A percentile compares a stretch with the other conserved stretches of the same genome.
Evolutionary conservation across 768 basidiomycete species (phyloP).

Genomic region (Cyclocybe cylindracea): DNA sequence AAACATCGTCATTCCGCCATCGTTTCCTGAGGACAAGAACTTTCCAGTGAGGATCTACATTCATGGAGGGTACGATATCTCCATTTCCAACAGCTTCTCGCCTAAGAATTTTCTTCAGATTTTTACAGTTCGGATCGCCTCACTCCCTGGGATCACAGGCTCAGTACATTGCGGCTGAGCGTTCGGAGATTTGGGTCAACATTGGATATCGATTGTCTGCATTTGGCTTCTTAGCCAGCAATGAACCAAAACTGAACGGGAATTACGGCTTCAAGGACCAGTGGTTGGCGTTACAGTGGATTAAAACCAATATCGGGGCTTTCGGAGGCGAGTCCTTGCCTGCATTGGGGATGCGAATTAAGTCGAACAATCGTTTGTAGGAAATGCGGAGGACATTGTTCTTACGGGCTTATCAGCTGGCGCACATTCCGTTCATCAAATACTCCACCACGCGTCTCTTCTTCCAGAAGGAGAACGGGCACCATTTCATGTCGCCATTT

Average conservation of each 20-base stretch:
- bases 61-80: conserved; percentile 62
- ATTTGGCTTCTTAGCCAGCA: conserved; percentile 74
- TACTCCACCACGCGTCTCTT: conserved; percentile 68
- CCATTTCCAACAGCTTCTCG: not conserved
- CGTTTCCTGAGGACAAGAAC: conserved; percentile 38
- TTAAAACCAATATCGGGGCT: conserved; percentile 60
- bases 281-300: conserved; percentile 77
- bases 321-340: conserved; percentile 63
- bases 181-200: conserved; percentile 74
- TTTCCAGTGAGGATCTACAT: conserved; percentile 77
- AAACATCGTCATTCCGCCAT: conserved; percentile 65
- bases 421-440: conserved; percentile 74
- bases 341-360: not conserved
- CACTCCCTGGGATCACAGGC: conserved; percentile 62
- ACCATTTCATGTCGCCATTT: conserved; percentile 64
- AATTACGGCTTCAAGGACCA: conserved; percentile 88
- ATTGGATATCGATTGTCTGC: conserved; percentile 77
- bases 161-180: conserved; percentile 64
- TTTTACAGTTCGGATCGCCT: conserved; percentile 79
- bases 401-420: conserved; percentile 75
- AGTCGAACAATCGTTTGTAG: conserved; percentile 28
- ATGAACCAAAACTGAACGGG: conserved; percentile 59
- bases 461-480: conserved; percentile 56
- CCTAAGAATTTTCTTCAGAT: conserved; percentile 38
- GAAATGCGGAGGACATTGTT: conserved; percentile 60